Conservation (phyloP, 148 eudicot species). For the Camellia sinensis region DNA sequence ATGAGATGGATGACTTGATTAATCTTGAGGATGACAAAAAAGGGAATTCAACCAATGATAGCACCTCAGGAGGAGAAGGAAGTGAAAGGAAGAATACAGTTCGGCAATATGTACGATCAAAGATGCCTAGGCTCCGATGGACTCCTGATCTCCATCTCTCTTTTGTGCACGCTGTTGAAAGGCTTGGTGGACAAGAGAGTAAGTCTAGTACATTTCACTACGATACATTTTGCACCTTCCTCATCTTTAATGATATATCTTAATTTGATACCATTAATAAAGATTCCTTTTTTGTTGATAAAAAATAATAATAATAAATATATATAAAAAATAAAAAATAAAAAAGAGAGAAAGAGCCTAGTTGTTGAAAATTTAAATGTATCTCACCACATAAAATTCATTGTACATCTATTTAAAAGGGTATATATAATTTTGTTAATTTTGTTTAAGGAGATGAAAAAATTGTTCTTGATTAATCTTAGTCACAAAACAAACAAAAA, state of each 20-base stretch:
- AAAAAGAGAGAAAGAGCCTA: too few species aligned
- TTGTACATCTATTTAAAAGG: background rate
- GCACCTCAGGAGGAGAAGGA: conserved; percentile 18
- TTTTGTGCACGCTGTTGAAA: conserved; percentile 27
- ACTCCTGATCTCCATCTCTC: conserved; percentile 30
- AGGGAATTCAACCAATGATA: conserved; percentile 14
- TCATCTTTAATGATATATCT: too few species aligned
- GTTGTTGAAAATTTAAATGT: too few species aligned
- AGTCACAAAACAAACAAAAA: too few species aligned
- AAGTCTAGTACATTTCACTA: conserved; percentile 2
- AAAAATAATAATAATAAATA: too few species aligned
- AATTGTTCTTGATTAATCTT: background rate
- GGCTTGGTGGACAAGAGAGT: conserved; percentile 34
- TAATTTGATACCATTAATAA: too few species aligned
- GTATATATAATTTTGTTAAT: too few species aligned
- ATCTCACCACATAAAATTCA: background rate
- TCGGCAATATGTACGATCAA: conserved; percentile 33
- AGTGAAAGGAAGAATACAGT: conserved; percentile 23
- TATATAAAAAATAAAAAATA: too few species aligned
- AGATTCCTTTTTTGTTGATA: too few species aligned
- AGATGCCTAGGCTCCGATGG: conserved; percentile 26
- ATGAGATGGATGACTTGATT: background rate
- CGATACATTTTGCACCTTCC: too few species aligned
- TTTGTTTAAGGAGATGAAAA: background rate
- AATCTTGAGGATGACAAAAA: conserved; percentile 16